Conservation (phyloP, 345 rosid genomes). For the Arabidopsis arenosa region DNA sequence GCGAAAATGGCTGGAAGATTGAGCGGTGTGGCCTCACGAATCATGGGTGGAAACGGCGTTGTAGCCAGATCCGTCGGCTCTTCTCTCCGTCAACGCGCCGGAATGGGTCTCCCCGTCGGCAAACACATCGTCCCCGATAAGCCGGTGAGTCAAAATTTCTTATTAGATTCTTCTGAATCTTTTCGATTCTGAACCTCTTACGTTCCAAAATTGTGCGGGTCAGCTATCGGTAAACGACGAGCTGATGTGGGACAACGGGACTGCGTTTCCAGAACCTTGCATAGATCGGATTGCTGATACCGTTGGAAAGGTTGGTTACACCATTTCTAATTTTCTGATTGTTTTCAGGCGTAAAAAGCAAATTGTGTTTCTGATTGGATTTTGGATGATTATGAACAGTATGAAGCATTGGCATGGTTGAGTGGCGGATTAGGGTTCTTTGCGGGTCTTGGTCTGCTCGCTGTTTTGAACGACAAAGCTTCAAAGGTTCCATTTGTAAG, state of each 20-base stretch:
- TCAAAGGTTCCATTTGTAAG: slow-evolving; percentile 88
- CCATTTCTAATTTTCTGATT: background rate
- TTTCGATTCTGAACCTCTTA: slow-evolving; percentile 22
- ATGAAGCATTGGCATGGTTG: slow-evolving; percentile 97
- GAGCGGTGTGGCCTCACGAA: slow-evolving; percentile 72
- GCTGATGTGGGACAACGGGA: slow-evolving; percentile 95
- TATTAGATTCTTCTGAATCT: background rate
- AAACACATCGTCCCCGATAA: slow-evolving; percentile 95
- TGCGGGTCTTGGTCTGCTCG: slow-evolving; percentile 67
- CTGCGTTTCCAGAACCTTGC: slow-evolving; percentile 90
- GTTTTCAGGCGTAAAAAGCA: background rate
- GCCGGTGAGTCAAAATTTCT: slow-evolving; percentile 59
- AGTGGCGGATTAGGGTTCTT: slow-evolving; percentile 93
- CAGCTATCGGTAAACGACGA: slow-evolving; percentile 91
- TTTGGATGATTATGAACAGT: slow-evolving; percentile 48
- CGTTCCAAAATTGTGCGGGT: background rate
- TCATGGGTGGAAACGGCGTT: slow-evolving; percentile 91
- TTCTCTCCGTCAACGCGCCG: slow-evolving; percentile 85
- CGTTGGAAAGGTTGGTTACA: slow-evolving; percentile 73
- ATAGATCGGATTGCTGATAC: slow-evolving; percentile 98
- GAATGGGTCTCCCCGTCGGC: slow-evolving; percentile 97
- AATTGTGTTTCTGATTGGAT: background rate
- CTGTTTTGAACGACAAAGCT: slow-evolving; percentile 93
- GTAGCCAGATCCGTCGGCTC: slow-evolving; percentile 73
- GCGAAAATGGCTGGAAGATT: slow-evolving; percentile 78